A percentile compares a stretch with the other conserved stretches of the same genome.
These are phyloP conservation scores for Botrytis byssoidea DNA, from an alignment of 2,329 filamentous ascomycete genomes.

Conservation along the genomic window DNA sequence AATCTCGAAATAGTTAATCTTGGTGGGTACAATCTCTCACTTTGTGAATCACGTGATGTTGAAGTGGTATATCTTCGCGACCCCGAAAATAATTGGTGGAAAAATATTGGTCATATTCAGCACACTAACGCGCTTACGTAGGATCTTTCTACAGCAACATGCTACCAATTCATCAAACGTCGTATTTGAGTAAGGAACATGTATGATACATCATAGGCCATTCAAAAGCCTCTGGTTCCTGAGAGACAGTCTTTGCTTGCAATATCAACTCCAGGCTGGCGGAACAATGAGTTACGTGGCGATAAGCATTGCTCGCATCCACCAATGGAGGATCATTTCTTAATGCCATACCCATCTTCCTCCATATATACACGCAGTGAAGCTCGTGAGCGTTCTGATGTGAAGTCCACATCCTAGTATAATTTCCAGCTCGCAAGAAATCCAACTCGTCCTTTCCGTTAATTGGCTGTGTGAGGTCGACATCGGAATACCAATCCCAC, in stretches of 20 bases:
- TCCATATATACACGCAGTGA: constrained; percentile 7
- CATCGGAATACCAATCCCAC: constrained; percentile 7
- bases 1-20: no score
- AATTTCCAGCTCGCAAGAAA: constrained; percentile 1
- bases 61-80: no score
- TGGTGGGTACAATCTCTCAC: no score
- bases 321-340: constrained; percentile 1
- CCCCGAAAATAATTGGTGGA: no score
- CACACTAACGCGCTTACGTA: no score
- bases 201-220: constrained; percentile 1
- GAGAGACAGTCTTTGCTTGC: not conserved
- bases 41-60: no score
- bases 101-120: no score
- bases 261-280: not conserved
- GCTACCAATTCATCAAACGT: not conserved
- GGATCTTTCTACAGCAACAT: no score
- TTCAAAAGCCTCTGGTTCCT: no score
- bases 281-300: not conserved
- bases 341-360: constrained; percentile 8
- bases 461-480: constrained; percentile 6
- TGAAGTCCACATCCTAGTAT: constrained; percentile 9
- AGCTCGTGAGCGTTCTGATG: not conserved
- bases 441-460: not conserved
- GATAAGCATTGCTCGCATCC: constrained; percentile 4
- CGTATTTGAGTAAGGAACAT: not conserved